Conservation (phyloP, 1,284 basidiomycete genomes). For the Tetrapyrgos nigripes region DNA sequence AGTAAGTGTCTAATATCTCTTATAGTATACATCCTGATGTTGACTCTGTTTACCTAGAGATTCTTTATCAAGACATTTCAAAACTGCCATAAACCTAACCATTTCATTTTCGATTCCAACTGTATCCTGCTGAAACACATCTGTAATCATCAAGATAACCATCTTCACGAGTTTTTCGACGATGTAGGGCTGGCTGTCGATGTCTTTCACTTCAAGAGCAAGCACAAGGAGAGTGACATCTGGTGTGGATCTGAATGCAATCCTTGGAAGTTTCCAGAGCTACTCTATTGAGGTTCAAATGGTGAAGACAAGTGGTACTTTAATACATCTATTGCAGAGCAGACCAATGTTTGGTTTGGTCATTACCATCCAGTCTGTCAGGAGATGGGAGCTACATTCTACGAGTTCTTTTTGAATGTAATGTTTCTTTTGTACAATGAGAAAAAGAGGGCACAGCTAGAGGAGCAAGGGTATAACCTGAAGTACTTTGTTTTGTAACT, state of each 20-base stretch:
- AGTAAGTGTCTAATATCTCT: neutral
- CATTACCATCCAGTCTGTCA: neutral
- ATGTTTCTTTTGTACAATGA: neutral
- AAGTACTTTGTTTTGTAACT: neutral
- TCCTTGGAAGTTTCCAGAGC: neutral
- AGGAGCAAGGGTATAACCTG: neutral
- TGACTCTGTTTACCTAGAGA: neutral
- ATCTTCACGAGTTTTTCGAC: neutral
- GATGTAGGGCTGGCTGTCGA: neutral
- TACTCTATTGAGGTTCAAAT: neutral
- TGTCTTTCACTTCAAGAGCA: neutral
- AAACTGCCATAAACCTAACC: neutral
- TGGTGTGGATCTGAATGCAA: neutral
- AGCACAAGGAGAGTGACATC: neutral
- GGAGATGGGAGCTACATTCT: neutral
- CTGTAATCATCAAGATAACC: neutral
- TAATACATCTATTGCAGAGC: conserved; percentile 1
- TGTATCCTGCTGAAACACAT: conserved; percentile 1
- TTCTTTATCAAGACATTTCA: neutral
- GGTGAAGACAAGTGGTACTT: neutral
- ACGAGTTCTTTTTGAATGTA: neutral
- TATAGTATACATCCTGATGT: neutral
- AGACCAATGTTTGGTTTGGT: neutral
- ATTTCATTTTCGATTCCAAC: conserved; percentile 1
- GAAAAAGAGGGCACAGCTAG: neutral